Base-by-base conservation (phyloP, 768 basidiomycete genomes). In the Jaapia argillacea region DNA sequence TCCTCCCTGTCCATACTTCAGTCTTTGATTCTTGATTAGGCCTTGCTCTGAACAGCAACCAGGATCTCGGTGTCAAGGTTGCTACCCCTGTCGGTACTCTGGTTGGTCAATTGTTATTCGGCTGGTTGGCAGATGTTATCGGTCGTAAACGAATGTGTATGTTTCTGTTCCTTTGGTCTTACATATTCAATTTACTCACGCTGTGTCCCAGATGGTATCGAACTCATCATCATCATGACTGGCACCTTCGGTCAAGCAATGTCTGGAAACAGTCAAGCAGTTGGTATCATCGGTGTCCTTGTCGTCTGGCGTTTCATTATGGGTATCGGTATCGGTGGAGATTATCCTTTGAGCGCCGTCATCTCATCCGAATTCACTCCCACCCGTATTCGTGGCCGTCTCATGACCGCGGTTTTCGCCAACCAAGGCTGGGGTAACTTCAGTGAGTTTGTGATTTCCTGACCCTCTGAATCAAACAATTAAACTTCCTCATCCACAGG, bases 391-490 rank as follows among this genome's bases (percentile, higher is more conserved):
- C 77, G 90, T 51, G 90, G 90, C 37, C 72, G 89, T 20, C 77
- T 94, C 61, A 91, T 94, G 87, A 81, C 83, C 1, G 85, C 83
- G 5, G 87, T 91, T 0, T 93, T 92, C 49, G 80, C 90, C 0
- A 63, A 72, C 40, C 90, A 93, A 51, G 90, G 90, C 20, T 93
- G 85, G 82, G 90, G 90, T 40, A 80, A 90, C 61, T 75, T 90
- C 50, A 51, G 83, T 82, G 48, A 49, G n/a, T 72, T n/a, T 66
- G 5, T 43, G 6, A 7, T 2, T 36, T 23, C 18, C n/a, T 40
- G 16, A 2, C 10, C 23, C 7, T 2, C 16, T n/a, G 20, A 20
- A 14, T 3, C 16, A 28, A 16, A 1, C 5, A 6, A 6, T 28
- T 41, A 40, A 45, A 20, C 41, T 18, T 28, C 10, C 7, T 21